These are phyloP conservation scores for Halenospora varia DNA, from an alignment of 495 filamentous ascomycete genomes.

Conservation along the genomic window DNA sequence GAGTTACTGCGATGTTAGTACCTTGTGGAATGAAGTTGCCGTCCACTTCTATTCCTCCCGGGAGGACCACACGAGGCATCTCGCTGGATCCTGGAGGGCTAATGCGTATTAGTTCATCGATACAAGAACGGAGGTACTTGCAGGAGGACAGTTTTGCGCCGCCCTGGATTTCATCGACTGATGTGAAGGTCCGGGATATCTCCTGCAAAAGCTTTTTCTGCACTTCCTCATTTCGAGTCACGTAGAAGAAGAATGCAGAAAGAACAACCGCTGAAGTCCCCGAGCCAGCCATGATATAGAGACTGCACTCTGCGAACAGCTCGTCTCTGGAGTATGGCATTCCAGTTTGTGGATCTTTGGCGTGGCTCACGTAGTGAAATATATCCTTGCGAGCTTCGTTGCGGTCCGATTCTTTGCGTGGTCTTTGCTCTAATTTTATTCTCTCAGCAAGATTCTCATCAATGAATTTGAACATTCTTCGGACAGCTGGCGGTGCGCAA, in stretches of 20 bases:
- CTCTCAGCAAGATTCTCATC: background rate
- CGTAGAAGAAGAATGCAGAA: slow-evolving; percentile 54
- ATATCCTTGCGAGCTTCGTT: slow-evolving; percentile 27
- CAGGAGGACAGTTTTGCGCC: slow-evolving; percentile 30
- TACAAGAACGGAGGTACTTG: slow-evolving; percentile 54
- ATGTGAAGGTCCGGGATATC: slow-evolving; percentile 34
- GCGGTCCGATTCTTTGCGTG: background rate
- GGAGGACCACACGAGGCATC: slow-evolving; percentile 53
- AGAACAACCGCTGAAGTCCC: slow-evolving; percentile 53
- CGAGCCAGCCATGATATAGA: slow-evolving; percentile 39
- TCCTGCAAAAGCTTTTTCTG: slow-evolving; percentile 63
- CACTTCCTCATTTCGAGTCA: slow-evolving; percentile 43
- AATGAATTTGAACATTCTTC: background rate
- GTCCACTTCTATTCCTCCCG: slow-evolving; percentile 42
- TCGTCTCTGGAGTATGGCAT: slow-evolving; percentile 12
- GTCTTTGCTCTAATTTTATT: background rate
- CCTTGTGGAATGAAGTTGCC: slow-evolving; percentile 40
- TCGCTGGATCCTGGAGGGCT: slow-evolving; percentile 60
- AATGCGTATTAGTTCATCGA: slow-evolving; percentile 53
- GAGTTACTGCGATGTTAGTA: slow-evolving; percentile 45
- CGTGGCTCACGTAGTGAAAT: slow-evolving; percentile 55
- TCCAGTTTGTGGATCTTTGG: slow-evolving; percentile 52
- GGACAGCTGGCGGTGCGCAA: background rate
- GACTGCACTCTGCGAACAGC: background rate
- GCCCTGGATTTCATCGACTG: slow-evolving; percentile 31